A percentile compares a stretch with the other conserved stretches of the same genome.
phyloP scores from a whole-genome alignment of 805 yeast species.

The Ascoidea rubescens region DNA sequence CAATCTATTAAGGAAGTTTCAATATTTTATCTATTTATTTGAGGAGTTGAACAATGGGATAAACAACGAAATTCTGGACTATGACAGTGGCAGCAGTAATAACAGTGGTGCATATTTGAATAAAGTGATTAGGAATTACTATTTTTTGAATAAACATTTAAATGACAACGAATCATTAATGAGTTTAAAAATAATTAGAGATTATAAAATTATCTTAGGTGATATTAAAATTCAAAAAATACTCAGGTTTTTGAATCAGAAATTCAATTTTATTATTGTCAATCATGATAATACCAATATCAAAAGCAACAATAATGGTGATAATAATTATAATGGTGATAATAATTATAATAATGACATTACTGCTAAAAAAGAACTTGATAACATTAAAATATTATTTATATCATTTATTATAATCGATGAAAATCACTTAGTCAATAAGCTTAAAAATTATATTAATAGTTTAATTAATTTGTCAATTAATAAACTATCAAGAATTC shows the following conservation, averaged over 20 bases:
- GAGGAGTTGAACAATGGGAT: too few relatives aligned
- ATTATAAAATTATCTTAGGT: too few relatives aligned
- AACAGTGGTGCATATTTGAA: too few relatives aligned
- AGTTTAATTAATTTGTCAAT: slow-evolving; percentile 2
- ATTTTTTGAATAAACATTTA: too few relatives aligned
- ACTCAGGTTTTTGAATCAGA: background rate
- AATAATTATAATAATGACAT: background rate
- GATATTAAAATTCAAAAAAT: too few relatives aligned
- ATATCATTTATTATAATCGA: background rate
- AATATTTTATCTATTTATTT: slow-evolving; percentile 23
- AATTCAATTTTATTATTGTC: slow-evolving; percentile 10
- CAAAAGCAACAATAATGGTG: slow-evolving; percentile 1
- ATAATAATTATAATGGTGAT: background rate
- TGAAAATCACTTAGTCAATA: slow-evolving; percentile 5
- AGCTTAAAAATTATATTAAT: slow-evolving; percentile 3
- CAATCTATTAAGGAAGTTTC: slow-evolving; percentile 23
- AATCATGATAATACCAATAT: slow-evolving; percentile 15
- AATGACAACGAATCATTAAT: background rate
- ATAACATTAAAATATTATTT: slow-evolving; percentile 4
- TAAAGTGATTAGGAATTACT: too few relatives aligned
- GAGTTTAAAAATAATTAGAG: background rate
- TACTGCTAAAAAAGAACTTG: slow-evolving; percentile 1
- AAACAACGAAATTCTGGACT: background rate
- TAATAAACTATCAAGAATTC: slow-evolving; percentile 5
- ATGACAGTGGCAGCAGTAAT: too few relatives aligned